A percentile compares a stretch with the other conserved stretches of the same genome.
Evolutionary conservation across 495 filamentous ascomycete genomes (phyloP).

Genomic region (Trichoderma asperelloides): DNA sequence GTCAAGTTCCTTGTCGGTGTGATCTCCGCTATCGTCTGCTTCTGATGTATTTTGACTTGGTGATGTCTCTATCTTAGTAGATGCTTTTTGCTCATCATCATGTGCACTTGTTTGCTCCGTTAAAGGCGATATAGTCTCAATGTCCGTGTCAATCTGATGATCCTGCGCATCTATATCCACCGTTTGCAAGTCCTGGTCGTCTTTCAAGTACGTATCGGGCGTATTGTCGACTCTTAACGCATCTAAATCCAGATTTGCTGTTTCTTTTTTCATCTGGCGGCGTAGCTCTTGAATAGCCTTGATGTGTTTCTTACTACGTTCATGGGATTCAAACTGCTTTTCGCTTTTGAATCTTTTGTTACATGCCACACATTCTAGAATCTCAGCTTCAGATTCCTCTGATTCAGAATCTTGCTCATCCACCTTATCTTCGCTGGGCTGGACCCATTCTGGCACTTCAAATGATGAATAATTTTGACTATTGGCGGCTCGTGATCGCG

Average conservation of each 20-base stretch:
- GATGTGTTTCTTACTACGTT: slow-evolving; percentile 90
- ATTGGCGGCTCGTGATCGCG: slow-evolving; percentile 71
- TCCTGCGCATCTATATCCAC: not conserved
- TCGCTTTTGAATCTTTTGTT: slow-evolving; percentile 90
- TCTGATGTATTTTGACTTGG: not conserved
- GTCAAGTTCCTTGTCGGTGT: not conserved
- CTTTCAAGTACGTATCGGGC: not conserved
- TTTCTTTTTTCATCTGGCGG: slow-evolving; percentile 74
- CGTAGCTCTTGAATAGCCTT: slow-evolving; percentile 74
- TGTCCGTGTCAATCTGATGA: not conserved
- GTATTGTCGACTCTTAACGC: not conserved
- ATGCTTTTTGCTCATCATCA: not conserved
- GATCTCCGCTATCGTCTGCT: not conserved
- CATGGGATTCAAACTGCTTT: slow-evolving; percentile 85
- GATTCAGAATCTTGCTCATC: slow-evolving; percentile 33
- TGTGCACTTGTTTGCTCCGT: not conserved
- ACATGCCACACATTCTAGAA: slow-evolving; percentile 86
- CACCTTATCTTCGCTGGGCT: slow-evolving; percentile 36
- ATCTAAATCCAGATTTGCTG: slow-evolving; percentile 50
- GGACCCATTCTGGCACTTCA: slow-evolving; percentile 71
- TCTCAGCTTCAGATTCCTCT: slow-evolving; percentile 48
- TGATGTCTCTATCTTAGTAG: not conserved
- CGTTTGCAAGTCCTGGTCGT: slow-evolving; percentile 4
- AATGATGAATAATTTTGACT: slow-evolving; percentile 57
- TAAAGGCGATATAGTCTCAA: not conserved